Evolutionary conservation across 2,329 filamentous ascomycete genomes (phyloP).

Genomic region (Aureobasidium sp.): DNA sequence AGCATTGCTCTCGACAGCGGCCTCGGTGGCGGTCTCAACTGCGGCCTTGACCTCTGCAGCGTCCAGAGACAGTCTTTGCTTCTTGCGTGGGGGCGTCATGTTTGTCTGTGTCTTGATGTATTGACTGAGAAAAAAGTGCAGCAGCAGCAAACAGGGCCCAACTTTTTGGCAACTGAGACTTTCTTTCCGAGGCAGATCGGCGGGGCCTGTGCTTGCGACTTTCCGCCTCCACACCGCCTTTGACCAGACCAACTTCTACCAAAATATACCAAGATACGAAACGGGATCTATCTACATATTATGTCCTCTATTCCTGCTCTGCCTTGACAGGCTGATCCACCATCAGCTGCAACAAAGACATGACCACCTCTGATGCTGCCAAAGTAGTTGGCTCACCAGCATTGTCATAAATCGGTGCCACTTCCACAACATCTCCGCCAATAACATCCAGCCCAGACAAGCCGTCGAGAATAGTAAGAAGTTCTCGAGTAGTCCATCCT

Average conservation of each 20-base stretch:
- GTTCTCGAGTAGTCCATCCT: conserved; percentile 54
- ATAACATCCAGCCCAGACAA: conserved; percentile 52
- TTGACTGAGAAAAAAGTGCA: background rate
- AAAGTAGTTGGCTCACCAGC: conserved; percentile 51
- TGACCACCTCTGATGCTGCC: conserved; percentile 48
- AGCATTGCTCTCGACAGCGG: conserved; percentile 3
- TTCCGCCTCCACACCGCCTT: conserved; percentile 7
- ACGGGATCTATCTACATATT: too few relatives aligned
- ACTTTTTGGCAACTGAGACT: conserved; percentile 8
- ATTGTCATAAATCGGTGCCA: conserved; percentile 56
- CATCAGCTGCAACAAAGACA: conserved; percentile 44
- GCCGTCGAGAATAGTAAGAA: conserved; percentile 52
- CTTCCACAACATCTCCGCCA: conserved; percentile 55
- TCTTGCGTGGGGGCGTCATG: conserved; percentile 36
- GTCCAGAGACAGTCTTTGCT: conserved; percentile 35
- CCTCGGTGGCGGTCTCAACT: conserved; percentile 23
- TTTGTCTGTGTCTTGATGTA: background rate
- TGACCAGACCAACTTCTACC: background rate
- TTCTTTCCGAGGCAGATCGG: conserved; percentile 4
- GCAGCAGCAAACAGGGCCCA: conserved; percentile 2
- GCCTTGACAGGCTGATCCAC: conserved; percentile 27
- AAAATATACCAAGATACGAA: background rate
- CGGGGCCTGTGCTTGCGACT: background rate
- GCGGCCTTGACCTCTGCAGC: conserved; percentile 27
- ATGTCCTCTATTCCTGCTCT: background rate